These are phyloP conservation scores for Conringia planisiliqua DNA, from an alignment of 345 rosid genomes.

Conservation along the genomic window DNA sequence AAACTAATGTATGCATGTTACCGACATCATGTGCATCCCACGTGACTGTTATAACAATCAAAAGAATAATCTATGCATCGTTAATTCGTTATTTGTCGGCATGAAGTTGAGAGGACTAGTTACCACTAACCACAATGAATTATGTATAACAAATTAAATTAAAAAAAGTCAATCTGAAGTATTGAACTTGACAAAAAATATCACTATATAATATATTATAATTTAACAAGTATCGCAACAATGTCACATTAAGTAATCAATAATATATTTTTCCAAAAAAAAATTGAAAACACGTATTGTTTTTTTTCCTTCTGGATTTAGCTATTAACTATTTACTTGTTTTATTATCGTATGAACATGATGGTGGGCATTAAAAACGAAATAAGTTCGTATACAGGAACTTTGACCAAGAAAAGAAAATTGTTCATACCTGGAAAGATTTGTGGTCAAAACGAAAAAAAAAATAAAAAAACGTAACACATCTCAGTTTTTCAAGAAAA, in stretches of 20 bases:
- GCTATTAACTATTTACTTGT: background rate
- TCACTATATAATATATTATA: background rate
- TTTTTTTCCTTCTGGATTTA: background rate
- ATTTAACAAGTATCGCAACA: background rate
- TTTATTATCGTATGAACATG: background rate
- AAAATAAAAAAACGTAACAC: background rate
- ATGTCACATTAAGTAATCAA: background rate
- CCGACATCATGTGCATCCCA: slow-evolving; percentile 35
- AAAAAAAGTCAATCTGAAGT: background rate
- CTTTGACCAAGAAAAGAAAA: background rate
- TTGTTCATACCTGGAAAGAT: background rate
- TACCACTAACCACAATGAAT: background rate
- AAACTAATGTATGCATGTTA: background rate
- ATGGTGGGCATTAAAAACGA: background rate
- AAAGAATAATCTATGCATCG: background rate
- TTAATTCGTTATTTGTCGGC: slow-evolving; percentile 21
- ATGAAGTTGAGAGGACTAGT: slow-evolving; percentile 1
- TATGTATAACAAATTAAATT: background rate
- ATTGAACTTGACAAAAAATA: background rate
- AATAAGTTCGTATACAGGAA: background rate
- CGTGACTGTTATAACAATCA: slow-evolving; percentile 21
- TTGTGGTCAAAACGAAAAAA: background rate
- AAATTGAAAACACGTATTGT: background rate
- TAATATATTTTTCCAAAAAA: background rate
- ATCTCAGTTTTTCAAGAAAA: background rate